A percentile compares a stretch with the other conserved stretches of the same genome.
phyloP scores from a whole-genome alignment of 768 basidiomycete species.

The Amanita rimosa region DNA sequence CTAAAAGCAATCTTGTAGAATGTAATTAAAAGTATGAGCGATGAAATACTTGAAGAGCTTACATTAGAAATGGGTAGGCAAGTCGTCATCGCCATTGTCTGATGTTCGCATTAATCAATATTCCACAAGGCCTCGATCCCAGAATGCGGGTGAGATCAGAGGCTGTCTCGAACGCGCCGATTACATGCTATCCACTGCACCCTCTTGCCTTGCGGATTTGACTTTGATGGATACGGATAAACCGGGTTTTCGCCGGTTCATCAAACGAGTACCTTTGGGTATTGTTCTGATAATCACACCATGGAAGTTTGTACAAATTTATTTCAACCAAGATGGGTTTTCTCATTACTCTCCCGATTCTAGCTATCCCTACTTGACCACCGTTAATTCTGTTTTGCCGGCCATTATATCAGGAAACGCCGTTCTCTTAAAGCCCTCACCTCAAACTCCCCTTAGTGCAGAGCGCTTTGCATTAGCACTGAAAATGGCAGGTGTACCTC shows the following conservation, averaged over 20 bases:
- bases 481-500: constrained; percentile 67
- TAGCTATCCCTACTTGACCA: constrained; percentile 84
- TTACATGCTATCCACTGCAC: constrained; percentile 81
- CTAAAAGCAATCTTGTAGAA: constrained; percentile 18
- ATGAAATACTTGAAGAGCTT: constrained; percentile 65
- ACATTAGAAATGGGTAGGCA: constrained; percentile 90
- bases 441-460: constrained; percentile 86
- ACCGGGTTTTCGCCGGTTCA: constrained; percentile 75
- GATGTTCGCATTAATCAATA: neutral
- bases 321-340: neutral
- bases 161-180: constrained; percentile 75
- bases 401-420: constrained; percentile 86
- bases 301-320: constrained; percentile 65
- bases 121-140: constrained; percentile 58
- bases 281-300: constrained; percentile 83
- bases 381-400: constrained; percentile 88
- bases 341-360: neutral
- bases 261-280: constrained; percentile 76
- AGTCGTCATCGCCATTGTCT: constrained; percentile 13
- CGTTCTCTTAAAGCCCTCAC: constrained; percentile 90
- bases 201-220: constrained; percentile 62
- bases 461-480: constrained; percentile 70
- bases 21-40: constrained; percentile 35
- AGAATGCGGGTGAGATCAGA: constrained; percentile 67
- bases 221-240: constrained; percentile 66